Base-by-base conservation (phyloP, 2,329 filamentous ascomycete species). In the Claviceps cyperi region DNA sequence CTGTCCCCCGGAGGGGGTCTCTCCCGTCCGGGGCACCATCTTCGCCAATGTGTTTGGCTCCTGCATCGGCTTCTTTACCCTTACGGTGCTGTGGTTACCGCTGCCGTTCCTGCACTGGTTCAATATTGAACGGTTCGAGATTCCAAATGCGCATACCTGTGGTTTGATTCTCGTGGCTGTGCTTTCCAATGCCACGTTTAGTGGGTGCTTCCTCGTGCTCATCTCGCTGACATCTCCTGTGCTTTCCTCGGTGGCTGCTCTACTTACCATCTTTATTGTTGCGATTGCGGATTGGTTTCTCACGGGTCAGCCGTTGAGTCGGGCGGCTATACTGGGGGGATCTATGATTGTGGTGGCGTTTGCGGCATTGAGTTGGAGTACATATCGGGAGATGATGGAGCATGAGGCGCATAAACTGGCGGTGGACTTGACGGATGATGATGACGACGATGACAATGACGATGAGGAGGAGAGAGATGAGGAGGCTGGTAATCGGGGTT, bases 181-280 rank as follows among this genome's bases (percentile, higher is more conserved):
- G 1, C 63, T 92, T 47, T 81, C 89, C 57, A 98, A 97, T 71
- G 90, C 89, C 44, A 84, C 80, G 0, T 98, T 98, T 64, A 92
- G 89, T 11, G 92, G 92, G 22, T 87, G 83, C 19, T 97, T 97
- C 72, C 75, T 97, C 7, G 85, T 95, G 36, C 76, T 98, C 49
- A 97, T 98, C 61, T 89, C 83, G 15, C 75, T 98, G 28, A 98
- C 92, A 0, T 91, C 84, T 17, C 92, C 92, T 0, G 92, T 98
- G 2, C 74, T 98, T 4, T 91, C 84, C 51, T 94, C 86, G 17
- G 92, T 98, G 11, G 92, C 92, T 1, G 88, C 91, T 2, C 77
- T 98, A 32, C 74, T 98, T 45, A 98, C 92, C 21, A 98, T 98
- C 57, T 97, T 98, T 73, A 80, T 97, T 53, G 92, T 98, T 6